A percentile compares a stretch with the other conserved stretches of the same genome.
phyloP scores from a whole-genome alignment of 148 eudicot genomes.

The Rhododendron kiyosumense region DNA sequence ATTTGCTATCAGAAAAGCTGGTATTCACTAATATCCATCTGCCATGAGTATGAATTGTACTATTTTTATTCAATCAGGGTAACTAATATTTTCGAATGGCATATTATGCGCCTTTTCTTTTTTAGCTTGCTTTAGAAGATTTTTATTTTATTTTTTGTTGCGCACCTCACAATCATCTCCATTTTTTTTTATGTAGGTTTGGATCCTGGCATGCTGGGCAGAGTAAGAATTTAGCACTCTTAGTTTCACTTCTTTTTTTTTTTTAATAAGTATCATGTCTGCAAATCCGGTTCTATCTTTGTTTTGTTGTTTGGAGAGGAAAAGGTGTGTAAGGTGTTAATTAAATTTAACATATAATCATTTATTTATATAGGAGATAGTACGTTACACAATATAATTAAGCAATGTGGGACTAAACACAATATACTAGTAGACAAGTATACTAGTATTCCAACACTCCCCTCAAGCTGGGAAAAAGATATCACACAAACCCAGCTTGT shows the following conservation, averaged over 20 bases:
- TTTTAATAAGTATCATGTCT: neutral
- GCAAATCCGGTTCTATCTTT: neutral
- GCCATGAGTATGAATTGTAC: neutral
- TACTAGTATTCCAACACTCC: too few species aligned
- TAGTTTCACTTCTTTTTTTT: neutral
- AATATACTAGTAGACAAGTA: too few species aligned
- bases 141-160: neutral
- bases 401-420: too few species aligned
- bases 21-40: slow-evolving; percentile 22
- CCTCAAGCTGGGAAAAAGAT: too few species aligned
- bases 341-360: too few species aligned
- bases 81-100: neutral
- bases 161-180: slow-evolving; percentile 7
- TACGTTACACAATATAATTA: too few species aligned
- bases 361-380: too few species aligned
- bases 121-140: neutral
- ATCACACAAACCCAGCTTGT: too few species aligned
- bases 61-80: neutral
- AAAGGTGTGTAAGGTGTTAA: too few species aligned
- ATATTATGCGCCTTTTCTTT: neutral
- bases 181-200: slow-evolving; percentile 25
- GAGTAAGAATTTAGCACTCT: slow-evolving; percentile 27
- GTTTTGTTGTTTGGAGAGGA: too few species aligned
- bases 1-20: slow-evolving; percentile 40
- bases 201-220: slow-evolving; percentile 17